Base-by-base conservation (phyloP, 2,329 filamentous ascomycete species). In the Diaporthe caulivora region DNA sequence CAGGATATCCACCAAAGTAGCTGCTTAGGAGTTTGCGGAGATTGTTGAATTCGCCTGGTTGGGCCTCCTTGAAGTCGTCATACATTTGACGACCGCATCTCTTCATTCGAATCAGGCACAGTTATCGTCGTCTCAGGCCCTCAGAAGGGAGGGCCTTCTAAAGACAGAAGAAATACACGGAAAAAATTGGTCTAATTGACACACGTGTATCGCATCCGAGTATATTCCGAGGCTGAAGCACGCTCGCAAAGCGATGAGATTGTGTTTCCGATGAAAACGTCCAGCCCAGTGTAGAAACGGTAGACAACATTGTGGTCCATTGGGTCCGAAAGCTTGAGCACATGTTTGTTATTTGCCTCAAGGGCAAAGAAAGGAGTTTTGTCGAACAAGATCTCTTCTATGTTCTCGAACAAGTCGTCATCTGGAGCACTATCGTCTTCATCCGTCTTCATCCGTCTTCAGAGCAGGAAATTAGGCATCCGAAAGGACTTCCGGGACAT, bases 11-110 rank as follows among this genome's bases (percentile, higher is more conserved):
- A 1, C 40, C 37, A 5, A 34, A 24, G 37, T 58, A 64, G 31
- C 21, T 44, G 31, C 31, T 6, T 5, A 64, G 24, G 17, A 70
- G 31, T 2, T 24, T 42, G 8, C 51, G 21, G 3, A 73, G 26
- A 3, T 44, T 51, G 31, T 4, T 15, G 1, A 65, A 44, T 0
- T 47, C 67, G 4, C 67, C 67, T 31, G 72, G 37, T 17, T 65
- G 49, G 15, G 31, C 7, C 47, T 71, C 72, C 3, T 24, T 26
- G 26, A 60, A 73, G 49, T 73, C 72, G 34, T 73, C 72, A 4
- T 62, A 57, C 1, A 73, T n/a, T 8, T n/a, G 31, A 11, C 47
- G 29, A 18, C 72, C 72, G 21, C 72, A 73, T 42, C 29, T 62
- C 72, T 73, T 17, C 10, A 42, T 42, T 11, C 10, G 1, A 21